Base-by-base conservation (phyloP, 208 protist species). In the Endotrypanum monterogeii region DNA sequence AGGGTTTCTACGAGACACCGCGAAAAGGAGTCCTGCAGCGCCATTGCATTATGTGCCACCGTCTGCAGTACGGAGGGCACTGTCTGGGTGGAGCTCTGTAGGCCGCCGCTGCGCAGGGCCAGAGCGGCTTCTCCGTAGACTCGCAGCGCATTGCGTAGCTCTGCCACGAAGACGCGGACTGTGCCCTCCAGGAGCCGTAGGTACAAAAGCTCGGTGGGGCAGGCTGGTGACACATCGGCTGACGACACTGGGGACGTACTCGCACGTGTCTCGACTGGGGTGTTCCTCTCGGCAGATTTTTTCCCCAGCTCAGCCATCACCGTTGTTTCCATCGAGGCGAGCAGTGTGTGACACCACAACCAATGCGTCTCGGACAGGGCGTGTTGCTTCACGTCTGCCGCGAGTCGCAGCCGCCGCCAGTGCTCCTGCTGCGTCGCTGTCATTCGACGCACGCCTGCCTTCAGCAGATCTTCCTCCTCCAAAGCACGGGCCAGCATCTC, bases 341-440 rank as follows among this genome's bases (percentile, higher is more conserved):
- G 30, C 32, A 67, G 8, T 50, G 39, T 63, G 23, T 18, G 32
- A 23, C 70, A 76, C 61, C 50, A 74, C 28, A 84, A 28, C 67
- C 72, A 84, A 23, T 79, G 68, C 20, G 80, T 72, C 54, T 84
- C 80, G 1, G 80, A 81, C 23, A 81, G 51, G 8, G 63, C 39
- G 54, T 78, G 73, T 55, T 73, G 70, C 67, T 73, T 63, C 25
- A 76, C 50, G 16, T 41, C 51, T 0, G 57, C 46, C 0, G 39
- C n/a, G 18, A 71, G 56, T 7, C 60, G 63, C 51, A 66, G 20
- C 14, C 56, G 67, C 1, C 61, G 58, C 57, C 66, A 78, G 50
- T 73, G 57, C 14, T 37, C 67, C 55, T 74, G 71, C 72, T 80
- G 74, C 35, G 72, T 52, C 32, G 55, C 54, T 14, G 48, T 25